Percentiles rank a stretch among this genome's conserved stretches.
Evolutionary conservation across 768 basidiomycete genomes (phyloP).

Genomic region (Tylopilus sp.): DNA sequence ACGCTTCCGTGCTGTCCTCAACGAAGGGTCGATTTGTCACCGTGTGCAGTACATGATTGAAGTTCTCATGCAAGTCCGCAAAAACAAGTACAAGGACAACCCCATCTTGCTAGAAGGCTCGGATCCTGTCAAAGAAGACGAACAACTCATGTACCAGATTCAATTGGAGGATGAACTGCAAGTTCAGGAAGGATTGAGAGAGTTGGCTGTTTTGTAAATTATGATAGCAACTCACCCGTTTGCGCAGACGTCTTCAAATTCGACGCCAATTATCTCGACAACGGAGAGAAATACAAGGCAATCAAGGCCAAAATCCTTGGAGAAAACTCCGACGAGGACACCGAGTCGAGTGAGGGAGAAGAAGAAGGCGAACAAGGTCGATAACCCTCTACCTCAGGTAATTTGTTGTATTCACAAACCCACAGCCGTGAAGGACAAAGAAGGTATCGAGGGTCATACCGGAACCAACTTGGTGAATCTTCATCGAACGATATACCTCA

Average conservation of each 20-base stretch:
- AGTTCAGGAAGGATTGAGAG: constrained; percentile 92
- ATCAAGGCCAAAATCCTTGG: constrained; percentile 96
- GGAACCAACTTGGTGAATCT: constrained; percentile 96
- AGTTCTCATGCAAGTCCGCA: constrained; percentile 97
- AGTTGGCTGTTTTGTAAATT: constrained; percentile 31
- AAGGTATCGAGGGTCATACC: constrained; percentile 91
- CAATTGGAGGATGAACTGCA: constrained; percentile 91
- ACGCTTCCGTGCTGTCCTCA: constrained; percentile 93
- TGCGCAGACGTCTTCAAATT: constrained; percentile 88
- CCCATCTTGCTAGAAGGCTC: constrained; percentile 90
- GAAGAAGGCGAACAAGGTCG: constrained; percentile 50
- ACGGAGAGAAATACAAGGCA: constrained; percentile 88
- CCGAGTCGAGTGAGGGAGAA: constrained; percentile 62
- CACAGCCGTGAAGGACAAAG: constrained; percentile 68
- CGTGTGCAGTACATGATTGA: constrained; percentile 99
- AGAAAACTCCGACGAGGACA: constrained; percentile 73
- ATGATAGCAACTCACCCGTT: constrained; percentile 8
- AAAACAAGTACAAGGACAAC: constrained; percentile 99
- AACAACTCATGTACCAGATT: constrained; percentile 94
- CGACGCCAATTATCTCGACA: constrained; percentile 82
- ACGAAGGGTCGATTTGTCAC: constrained; percentile 93
- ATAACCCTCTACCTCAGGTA: constrained; percentile 6
- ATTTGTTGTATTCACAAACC: constrained; percentile 22
- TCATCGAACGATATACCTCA: constrained; percentile 90
- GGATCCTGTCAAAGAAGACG: constrained; percentile 96